These are phyloP conservation scores for Pluteus cervinus DNA, from an alignment of 768 basidiomycete genomes.

Conservation along the genomic window DNA sequence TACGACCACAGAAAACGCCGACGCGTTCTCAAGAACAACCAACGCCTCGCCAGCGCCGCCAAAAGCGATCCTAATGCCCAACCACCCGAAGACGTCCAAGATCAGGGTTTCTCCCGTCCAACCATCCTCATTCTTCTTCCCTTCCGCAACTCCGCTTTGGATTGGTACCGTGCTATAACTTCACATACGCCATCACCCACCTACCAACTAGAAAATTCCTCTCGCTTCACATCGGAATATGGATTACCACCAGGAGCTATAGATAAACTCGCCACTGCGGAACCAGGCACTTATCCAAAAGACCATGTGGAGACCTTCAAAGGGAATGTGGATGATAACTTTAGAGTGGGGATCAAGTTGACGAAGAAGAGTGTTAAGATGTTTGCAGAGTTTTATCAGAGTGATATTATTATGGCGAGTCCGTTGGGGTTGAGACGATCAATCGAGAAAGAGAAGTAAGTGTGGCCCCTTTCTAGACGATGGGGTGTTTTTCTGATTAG, in stretches of 20 bases:
- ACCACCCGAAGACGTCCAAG: slow-evolving; percentile 74
- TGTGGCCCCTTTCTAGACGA: slow-evolving; percentile 5
- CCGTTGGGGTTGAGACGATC: slow-evolving; percentile 87
- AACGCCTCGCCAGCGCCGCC: slow-evolving; percentile 70
- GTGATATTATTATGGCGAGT: slow-evolving; percentile 90
- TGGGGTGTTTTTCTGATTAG: background rate
- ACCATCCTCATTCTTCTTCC: slow-evolving; percentile 90
- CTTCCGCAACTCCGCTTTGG: slow-evolving; percentile 82
- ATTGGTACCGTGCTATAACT: slow-evolving; percentile 78
- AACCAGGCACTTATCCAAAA: slow-evolving; percentile 69
- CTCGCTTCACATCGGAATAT: slow-evolving; percentile 80
- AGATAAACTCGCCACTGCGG: slow-evolving; percentile 75
- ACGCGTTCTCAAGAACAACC: slow-evolving; percentile 88
- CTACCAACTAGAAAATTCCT: slow-evolving; percentile 84
- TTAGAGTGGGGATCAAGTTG: slow-evolving; percentile 87
- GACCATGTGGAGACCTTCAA: slow-evolving; percentile 94
- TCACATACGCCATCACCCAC: slow-evolving; percentile 64
- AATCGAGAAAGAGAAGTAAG: slow-evolving; percentile 92
- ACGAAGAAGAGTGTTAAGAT: slow-evolving; percentile 89
- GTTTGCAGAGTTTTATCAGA: slow-evolving; percentile 85
- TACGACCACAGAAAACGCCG: slow-evolving; percentile 71
- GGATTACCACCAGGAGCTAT: slow-evolving; percentile 69
- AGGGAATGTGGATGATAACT: slow-evolving; percentile 97
- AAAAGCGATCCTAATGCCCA: slow-evolving; percentile 48
- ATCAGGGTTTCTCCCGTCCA: slow-evolving; percentile 97